Conservation (phyloP, 2,329 filamentous ascomycete species). For the Periconia macrospinosa region DNA sequence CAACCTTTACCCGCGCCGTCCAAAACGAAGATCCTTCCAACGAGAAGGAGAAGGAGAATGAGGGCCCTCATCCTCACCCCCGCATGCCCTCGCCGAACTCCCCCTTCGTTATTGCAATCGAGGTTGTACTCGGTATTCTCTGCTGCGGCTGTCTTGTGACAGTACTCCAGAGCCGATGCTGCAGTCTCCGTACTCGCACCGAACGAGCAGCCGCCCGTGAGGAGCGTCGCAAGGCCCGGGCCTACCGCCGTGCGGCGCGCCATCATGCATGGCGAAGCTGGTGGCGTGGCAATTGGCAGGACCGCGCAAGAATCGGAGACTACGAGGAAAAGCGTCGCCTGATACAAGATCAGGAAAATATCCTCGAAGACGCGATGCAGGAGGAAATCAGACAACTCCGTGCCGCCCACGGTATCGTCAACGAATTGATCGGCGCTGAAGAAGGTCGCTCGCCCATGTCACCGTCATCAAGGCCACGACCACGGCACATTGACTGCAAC, state of each 20-base stretch:
- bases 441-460: slow-evolving; percentile 29
- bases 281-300: slow-evolving; percentile 47
- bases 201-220: slow-evolving; percentile 58
- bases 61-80: background rate
- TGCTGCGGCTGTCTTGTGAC: slow-evolving; percentile 49
- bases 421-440: slow-evolving; percentile 49
- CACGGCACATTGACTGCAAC: slow-evolving; percentile 20
- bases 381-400: slow-evolving; percentile 54
- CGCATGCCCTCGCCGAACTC: slow-evolving; percentile 18
- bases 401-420: slow-evolving; percentile 56
- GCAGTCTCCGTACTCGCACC: slow-evolving; percentile 53
- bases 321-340: slow-evolving; percentile 57
- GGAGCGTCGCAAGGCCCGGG: slow-evolving; percentile 55
- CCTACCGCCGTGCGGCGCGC: slow-evolving; percentile 58
- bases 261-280: slow-evolving; percentile 54
- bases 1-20: background rate
- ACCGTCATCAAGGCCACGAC: background rate
- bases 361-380: slow-evolving; percentile 49
- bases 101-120: slow-evolving; percentile 44
- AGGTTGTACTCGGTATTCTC: slow-evolving; percentile 48
- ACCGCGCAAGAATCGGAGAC: slow-evolving; percentile 39
- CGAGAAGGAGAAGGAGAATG: background rate
- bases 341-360: slow-evolving; percentile 49
- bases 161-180: slow-evolving; percentile 50
- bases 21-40: background rate